These are phyloP conservation scores for Pythium pyrilobum DNA, from an alignment of 352 stramenopile genomes.

Conservation along the genomic window DNA sequence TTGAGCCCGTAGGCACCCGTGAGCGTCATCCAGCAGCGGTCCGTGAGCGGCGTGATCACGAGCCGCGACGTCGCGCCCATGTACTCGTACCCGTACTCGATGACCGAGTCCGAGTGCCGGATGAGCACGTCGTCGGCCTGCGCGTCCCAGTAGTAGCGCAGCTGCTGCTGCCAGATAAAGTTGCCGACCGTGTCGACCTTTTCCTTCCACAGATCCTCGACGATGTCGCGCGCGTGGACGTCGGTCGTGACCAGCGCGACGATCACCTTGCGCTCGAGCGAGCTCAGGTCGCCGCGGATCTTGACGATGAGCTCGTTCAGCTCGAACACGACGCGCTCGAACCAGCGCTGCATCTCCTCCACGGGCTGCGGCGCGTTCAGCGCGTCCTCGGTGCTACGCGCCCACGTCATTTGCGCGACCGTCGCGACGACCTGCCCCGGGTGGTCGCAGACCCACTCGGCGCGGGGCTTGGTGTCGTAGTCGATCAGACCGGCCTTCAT, in stretches of 20 bases:
- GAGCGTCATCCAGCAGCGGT: slow-evolving; percentile 96
- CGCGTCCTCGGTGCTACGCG: slow-evolving; percentile 83
- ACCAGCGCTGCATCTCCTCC: slow-evolving; percentile 65
- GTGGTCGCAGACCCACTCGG: slow-evolving; percentile 87
- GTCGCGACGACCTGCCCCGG: slow-evolving; percentile 92
- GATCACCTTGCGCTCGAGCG: slow-evolving; percentile 90
- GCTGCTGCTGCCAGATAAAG: slow-evolving; percentile 94
- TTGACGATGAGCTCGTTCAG: slow-evolving; percentile 91
- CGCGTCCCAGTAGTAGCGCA: slow-evolving; percentile 92
- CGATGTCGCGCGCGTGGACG: slow-evolving; percentile 89
- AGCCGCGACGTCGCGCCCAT: slow-evolving; percentile 88
- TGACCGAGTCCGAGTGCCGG: slow-evolving; percentile 79
- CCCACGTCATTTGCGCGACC: slow-evolving; percentile 93
- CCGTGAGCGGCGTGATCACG: slow-evolving; percentile 86
- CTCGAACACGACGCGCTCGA: slow-evolving; percentile 69
- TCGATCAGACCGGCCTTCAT: slow-evolving; percentile 91
- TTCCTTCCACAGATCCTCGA: slow-evolving; percentile 65
- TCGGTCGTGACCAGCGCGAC: slow-evolving; percentile 92
- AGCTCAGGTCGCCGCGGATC: slow-evolving; percentile 86
- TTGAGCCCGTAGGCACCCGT: slow-evolving; percentile 92
- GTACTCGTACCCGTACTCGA: slow-evolving; percentile 95
- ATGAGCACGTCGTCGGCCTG: slow-evolving; percentile 89
- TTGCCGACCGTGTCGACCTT: slow-evolving; percentile 70
- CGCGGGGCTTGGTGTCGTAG: slow-evolving; percentile 80
- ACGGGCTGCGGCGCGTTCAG: slow-evolving; percentile 34